A percentile compares a stretch with the other conserved stretches of the same genome.
Conservation (phyloP, 1,284 basidiomycete species). For the Apiotrichum porosum region DNA sequence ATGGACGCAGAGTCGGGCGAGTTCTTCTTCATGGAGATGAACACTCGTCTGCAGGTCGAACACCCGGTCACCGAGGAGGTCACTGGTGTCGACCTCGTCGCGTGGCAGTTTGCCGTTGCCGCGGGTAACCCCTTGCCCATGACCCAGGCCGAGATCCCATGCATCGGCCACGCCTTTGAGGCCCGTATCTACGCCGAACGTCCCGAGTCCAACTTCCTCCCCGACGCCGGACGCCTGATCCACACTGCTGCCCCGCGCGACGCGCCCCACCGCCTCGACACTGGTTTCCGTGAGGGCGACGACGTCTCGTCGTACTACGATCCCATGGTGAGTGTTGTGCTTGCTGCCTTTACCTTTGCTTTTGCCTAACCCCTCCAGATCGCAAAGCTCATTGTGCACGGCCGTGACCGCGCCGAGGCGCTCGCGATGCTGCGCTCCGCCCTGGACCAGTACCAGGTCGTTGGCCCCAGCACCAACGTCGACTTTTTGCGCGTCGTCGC, state of each 20-base stretch:
- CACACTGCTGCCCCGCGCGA: conserved; percentile 59
- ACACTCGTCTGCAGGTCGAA: conserved; percentile 87
- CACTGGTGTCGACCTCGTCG: conserved; percentile 83
- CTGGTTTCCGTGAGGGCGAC: conserved; percentile 78
- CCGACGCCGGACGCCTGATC: conserved; percentile 76
- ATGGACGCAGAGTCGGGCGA: conserved; percentile 78
- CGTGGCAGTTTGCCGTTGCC: conserved; percentile 91
- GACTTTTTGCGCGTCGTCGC: conserved; percentile 79
- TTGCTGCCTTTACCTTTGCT: neutral
- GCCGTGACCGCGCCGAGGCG: conserved; percentile 78
- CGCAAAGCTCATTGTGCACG: conserved; percentile 72
- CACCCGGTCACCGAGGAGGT: conserved; percentile 96
- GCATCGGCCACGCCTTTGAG: conserved; percentile 88
- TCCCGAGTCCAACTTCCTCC: conserved; percentile 83
- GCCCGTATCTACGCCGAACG: conserved; percentile 96
- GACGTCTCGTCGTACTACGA: conserved; percentile 91
- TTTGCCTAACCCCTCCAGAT: conserved; percentile 25
- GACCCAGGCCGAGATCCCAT: conserved; percentile 67
- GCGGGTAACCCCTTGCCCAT: conserved; percentile 80
- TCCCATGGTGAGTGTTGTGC: conserved; percentile 57
- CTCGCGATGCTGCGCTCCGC: conserved; percentile 72
- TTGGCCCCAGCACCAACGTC: conserved; percentile 85
- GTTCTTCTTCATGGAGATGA: conserved; percentile 96
- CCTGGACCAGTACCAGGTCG: conserved; percentile 80
- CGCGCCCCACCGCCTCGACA: conserved; percentile 74